Conservation (phyloP, 1,139 yeast species). For the Pichia sp. region DNA sequence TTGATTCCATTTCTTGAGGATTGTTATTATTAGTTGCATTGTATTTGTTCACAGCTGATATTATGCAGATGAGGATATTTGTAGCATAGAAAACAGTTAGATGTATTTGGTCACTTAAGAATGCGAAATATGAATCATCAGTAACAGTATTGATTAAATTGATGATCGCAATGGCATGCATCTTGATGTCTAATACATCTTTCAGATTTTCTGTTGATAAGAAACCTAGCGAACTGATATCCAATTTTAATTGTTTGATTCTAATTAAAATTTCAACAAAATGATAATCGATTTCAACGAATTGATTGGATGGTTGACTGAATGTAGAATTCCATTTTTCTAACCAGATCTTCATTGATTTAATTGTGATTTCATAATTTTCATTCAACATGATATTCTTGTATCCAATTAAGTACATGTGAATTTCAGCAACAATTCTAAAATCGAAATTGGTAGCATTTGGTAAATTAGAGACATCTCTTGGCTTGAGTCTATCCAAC, state of each 20-base stretch:
- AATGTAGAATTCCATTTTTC: constrained; percentile 72
- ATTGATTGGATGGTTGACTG: constrained; percentile 72
- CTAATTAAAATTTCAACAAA: constrained; percentile 56
- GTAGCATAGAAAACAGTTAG: constrained; percentile 55
- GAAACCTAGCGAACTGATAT: constrained; percentile 16
- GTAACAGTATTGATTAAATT: constrained; percentile 42
- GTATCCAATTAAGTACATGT: constrained; percentile 60
- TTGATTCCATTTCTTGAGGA: not conserved
- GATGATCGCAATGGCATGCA: constrained; percentile 7
- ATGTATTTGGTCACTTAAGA: constrained; percentile 67
- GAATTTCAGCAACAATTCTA: constrained; percentile 78
- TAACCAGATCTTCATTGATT: constrained; percentile 53
- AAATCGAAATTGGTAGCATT: constrained; percentile 81
- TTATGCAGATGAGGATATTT: constrained; percentile 40
- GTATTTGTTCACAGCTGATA: constrained; percentile 7
- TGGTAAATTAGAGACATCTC: constrained; percentile 47
- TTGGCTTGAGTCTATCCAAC: constrained; percentile 22
- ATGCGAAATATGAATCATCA: constrained; percentile 64
- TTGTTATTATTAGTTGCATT: not conserved
- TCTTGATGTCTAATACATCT: constrained; percentile 6
- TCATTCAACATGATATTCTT: constrained; percentile 47
- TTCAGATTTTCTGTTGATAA: not conserved
- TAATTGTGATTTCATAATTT: constrained; percentile 12
- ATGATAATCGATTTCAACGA: constrained; percentile 72
- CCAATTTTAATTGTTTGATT: constrained; percentile 33